Conservation (phyloP, 2,329 filamentous ascomycete species). For the Cladophialophora immunda region DNA sequence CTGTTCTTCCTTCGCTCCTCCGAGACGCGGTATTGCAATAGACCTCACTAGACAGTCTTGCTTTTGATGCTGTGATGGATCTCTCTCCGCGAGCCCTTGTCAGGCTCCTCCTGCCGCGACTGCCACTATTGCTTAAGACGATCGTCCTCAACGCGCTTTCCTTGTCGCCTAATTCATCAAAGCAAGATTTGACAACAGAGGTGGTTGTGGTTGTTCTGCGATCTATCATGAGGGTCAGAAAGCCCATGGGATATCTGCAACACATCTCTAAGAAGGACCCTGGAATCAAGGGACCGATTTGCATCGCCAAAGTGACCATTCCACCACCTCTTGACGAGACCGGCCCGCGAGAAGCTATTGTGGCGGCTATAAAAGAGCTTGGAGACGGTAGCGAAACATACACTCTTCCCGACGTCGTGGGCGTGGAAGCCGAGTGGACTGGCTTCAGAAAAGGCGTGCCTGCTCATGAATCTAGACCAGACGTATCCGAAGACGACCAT, state of each 20-base stretch:
- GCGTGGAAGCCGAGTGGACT: slow-evolving; percentile 58
- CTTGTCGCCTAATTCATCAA: slow-evolving; percentile 73
- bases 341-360: slow-evolving; percentile 43
- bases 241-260: slow-evolving; percentile 70
- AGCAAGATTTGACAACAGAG: slow-evolving; percentile 81
- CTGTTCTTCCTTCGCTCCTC: background rate
- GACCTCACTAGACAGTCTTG: background rate
- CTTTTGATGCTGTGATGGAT: slow-evolving; percentile 44
- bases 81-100: slow-evolving; percentile 44
- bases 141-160: slow-evolving; percentile 61
- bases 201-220: slow-evolving; percentile 77
- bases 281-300: slow-evolving; percentile 79
- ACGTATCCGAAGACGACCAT: slow-evolving; percentile 54
- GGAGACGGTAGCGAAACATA: slow-evolving; percentile 51
- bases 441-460: slow-evolving; percentile 51
- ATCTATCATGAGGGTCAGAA: slow-evolving; percentile 62
- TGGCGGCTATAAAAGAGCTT: slow-evolving; percentile 50
- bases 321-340: slow-evolving; percentile 61
- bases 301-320: slow-evolving; percentile 77
- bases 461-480: slow-evolving; percentile 49
- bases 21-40: background rate
- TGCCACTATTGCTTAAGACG: slow-evolving; percentile 55
- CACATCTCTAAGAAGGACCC: slow-evolving; percentile 67
- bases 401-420: slow-evolving; percentile 46
- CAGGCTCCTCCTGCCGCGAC: slow-evolving; percentile 49